Evolutionary conservation across 805 yeast species (phyloP), one percentile per base, ranked within the genome.

Genomic region (Wickerhamomyces chaumierensis): DNA sequence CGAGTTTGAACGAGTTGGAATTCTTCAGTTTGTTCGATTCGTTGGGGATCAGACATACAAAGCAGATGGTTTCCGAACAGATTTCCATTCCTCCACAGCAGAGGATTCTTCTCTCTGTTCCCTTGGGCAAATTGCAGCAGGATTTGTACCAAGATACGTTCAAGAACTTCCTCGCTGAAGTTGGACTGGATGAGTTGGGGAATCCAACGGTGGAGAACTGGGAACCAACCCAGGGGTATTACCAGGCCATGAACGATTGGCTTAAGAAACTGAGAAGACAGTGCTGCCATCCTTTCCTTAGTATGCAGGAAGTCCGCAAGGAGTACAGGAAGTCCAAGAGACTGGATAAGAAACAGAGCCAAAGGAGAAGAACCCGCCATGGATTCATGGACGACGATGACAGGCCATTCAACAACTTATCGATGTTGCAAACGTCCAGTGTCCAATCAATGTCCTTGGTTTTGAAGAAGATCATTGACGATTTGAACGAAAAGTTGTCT

Each of bases 91-190:
- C 98, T 0, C 74, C 75, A 0, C 98, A 92, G 54, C 67, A 68
- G 3, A 66, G 95, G 37, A 66, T 77, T 9, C 62, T 87, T 35
- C 57, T 92, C 36, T 68, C 83, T 2, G 66, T 84, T 16, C 85
- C 87, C 3, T 82, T 92, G 55, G 77, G 82, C 3, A 77, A 85
- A 0, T 73, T 92, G 17, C 98, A 92, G 54, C 81, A 82, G 51
- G 86, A 84, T 52, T 79, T 84, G 49, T 92, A 92, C 53, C 71
- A 77, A 37, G 75, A 76, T 46, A 48, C 75, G 17, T 75, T 75
- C 51, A 66, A 69, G 16, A 69, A 72, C n/a, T 85, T 86, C 50
- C 61, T 75, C 37, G 51, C 58, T 14, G 70, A 63, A 23, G 82
- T 75, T 25, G 77, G 78, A 4, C 62, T 78, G 28, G 67, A 67